Percentiles rank a stretch among this genome's conserved stretches.
phyloP scores from a whole-genome alignment of 140 eudicot species.

The Flaveria floridana region DNA sequence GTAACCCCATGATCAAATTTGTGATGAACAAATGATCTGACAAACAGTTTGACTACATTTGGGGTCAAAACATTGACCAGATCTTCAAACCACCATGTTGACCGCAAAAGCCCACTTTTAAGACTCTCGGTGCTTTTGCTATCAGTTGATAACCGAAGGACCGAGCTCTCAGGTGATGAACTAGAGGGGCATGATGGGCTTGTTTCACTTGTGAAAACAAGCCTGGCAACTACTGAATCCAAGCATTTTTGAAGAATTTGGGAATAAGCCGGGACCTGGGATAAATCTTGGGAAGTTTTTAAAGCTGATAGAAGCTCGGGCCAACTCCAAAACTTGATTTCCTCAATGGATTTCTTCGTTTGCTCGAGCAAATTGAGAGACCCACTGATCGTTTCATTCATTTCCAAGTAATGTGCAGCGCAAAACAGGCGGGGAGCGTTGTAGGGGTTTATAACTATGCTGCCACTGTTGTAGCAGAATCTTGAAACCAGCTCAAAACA shows the following conservation, averaged over 20 bases:
- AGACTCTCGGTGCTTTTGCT: constrained; percentile 80
- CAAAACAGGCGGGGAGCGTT: constrained; percentile 44
- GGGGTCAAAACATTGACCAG: constrained; percentile 39
- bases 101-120: constrained; percentile 41
- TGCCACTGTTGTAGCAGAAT: constrained; percentile 78
- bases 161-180: constrained; percentile 77
- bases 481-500: constrained; percentile 74
- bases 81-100: constrained; percentile 96
- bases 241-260: constrained; percentile 45
- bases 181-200: constrained; percentile 66
- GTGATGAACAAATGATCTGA: constrained; percentile 46
- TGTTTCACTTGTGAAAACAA: constrained; percentile 50
- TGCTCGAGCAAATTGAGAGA: constrained; percentile 51
- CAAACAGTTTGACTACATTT: constrained; percentile 35
- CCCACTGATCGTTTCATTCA: constrained; percentile 48
- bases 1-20: constrained; percentile 51
- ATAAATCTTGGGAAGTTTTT: constrained; percentile 42
- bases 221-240: constrained; percentile 53
- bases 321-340: constrained; percentile 71
- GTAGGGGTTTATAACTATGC: constrained; percentile 44
- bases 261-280: constrained; percentile 31
- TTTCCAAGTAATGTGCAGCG: constrained; percentile 67
- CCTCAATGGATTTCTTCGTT: constrained; percentile 52
- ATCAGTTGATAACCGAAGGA: constrained; percentile 64
- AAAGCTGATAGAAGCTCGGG: constrained; percentile 58